Base-by-base conservation (phyloP, 2,329 filamentous ascomycete species). In the Colletotrichum brevisporum region DNA sequence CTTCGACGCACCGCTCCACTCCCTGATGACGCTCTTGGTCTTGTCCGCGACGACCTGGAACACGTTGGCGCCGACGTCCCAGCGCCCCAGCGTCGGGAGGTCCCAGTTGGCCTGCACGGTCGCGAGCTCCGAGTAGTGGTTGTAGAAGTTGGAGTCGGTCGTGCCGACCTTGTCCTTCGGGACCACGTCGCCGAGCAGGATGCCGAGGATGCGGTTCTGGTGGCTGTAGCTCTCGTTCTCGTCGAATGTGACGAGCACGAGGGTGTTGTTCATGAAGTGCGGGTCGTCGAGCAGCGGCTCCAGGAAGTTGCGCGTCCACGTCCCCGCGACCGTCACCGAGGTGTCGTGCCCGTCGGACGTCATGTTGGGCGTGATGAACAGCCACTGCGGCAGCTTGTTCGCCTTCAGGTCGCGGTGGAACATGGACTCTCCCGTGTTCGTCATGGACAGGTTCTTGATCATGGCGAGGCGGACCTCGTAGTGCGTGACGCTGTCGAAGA, bases 241-340 rank as follows among this genome's bases (percentile, higher is more conserved):
- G 72, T 96, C 94, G 75, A 94, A 96, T 10, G 90, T 95, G 69
- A 96, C 79, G 5, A 95, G 83, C 10, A 96, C 86, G 1, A 96
- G 86, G 0, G 92, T 95, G 75, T 92, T 89, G 57, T 92, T 83
- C 88, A 91, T 92, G 80, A 96, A 95, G 73, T 91, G 87, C 56
- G 83, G 79, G 81, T 95, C 87, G 43, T 85, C 78, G 6, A 96
- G 84, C 9, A 96, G 88, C 0, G 92, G 92, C 66, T 88, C 85
- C 1, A 96, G 80, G 81, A 94, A 95, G 55, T 76, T 81, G 45
- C 88, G 86, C 15, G 89, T 87, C 91, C 92, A 96, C 15, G 80
- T 75, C 3, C 91, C 92, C 2, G 92, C 91, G 31, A 88, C 85
- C 10, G 88, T 92, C 61, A 95, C 86, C 55, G 87, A 88, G 21